Percentiles rank a stretch among this genome's conserved stretches.
phyloP scores from a whole-genome alignment of 345 rosid genomes.

The Gossypium longicalyx region DNA sequence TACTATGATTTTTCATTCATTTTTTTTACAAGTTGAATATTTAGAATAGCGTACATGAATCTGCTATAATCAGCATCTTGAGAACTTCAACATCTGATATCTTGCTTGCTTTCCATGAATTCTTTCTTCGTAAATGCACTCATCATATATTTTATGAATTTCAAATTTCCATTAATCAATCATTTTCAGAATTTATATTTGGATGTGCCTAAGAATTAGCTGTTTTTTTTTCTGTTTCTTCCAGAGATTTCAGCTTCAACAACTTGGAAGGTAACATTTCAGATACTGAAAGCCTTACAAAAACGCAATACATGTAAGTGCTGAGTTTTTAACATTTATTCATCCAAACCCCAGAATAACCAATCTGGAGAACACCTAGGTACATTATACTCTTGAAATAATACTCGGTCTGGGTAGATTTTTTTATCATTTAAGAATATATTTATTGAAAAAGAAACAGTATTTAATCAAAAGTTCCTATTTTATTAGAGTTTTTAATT shows the following conservation, averaged over 20 bases:
- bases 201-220: background rate
- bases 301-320: slow-evolving; percentile 36
- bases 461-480: background rate
- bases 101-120: background rate
- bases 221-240: background rate
- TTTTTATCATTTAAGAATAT: background rate
- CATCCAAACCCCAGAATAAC: background rate
- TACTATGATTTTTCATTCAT: background rate
- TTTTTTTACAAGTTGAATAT: background rate
- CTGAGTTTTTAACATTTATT: background rate
- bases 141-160: background rate
- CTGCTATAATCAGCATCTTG: background rate
- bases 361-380: background rate
- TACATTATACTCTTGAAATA: background rate
- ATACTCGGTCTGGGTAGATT: background rate
- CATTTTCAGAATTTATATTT: background rate
- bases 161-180: background rate
- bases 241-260: slow-evolving; percentile 58
- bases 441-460: background rate
- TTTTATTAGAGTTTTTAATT: background rate
- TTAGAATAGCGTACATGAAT: background rate
- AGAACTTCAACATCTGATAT: background rate
- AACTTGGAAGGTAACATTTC: slow-evolving; percentile 41
- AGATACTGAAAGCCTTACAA: slow-evolving; percentile 16
- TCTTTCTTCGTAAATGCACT: background rate